phyloP scores from a whole-genome alignment of 345 rosid species.

The Garcia nutans region DNA sequence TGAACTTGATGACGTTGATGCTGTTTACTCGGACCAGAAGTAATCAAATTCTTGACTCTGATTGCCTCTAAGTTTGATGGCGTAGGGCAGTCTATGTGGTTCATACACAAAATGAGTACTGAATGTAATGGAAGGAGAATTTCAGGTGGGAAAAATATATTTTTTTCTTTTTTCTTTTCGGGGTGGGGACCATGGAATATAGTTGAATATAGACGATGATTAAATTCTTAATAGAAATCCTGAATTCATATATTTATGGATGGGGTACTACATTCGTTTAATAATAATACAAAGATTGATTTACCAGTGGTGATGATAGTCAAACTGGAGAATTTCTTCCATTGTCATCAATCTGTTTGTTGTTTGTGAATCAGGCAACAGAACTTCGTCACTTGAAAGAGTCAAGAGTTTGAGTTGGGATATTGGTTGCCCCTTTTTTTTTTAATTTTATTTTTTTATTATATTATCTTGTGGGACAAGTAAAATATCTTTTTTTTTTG shows the following conservation, averaged over 20 bases:
- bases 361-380: no score
- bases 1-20: conserved; percentile 88
- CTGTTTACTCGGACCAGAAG: conserved; percentile 83
- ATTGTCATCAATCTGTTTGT: not conserved
- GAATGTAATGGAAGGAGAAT: not conserved
- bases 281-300: not conserved
- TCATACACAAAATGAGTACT: not conserved
- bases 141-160: no score
- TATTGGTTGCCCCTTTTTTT: not conserved
- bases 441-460: no score
- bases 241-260: not conserved
- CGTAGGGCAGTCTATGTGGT: not conserved
- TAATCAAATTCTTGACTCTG: conserved; percentile 23
- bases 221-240: no score
- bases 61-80: conserved; percentile 10
- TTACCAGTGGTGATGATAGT: not conserved
- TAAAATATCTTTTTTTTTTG: no score
- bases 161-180: no score
- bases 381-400: no score
- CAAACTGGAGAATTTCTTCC: not conserved
- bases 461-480: no score
- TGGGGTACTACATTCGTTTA: not conserved
- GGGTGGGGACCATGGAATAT: not conserved
- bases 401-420: not conserved
- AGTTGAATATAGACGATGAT: not conserved